Evolutionary conservation across 2,329 filamentous ascomycete genomes (phyloP).

Genomic region (Fusarium musae): DNA sequence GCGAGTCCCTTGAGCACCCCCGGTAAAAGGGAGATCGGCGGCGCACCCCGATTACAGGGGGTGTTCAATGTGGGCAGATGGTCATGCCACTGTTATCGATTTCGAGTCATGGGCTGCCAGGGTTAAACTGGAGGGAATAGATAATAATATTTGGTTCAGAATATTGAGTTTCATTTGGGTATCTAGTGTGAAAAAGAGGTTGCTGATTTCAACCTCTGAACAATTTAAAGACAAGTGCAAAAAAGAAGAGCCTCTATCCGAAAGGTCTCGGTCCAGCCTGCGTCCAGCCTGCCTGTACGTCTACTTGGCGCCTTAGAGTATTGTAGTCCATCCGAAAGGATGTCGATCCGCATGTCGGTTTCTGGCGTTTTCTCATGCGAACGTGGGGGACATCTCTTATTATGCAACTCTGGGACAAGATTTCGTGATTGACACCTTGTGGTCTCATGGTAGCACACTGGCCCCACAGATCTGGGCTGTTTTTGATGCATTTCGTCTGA

Average conservation of each 20-base stretch:
- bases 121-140: background rate
- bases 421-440: slow-evolving; percentile 36
- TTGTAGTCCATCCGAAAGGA: background rate
- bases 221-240: slow-evolving; percentile 9
- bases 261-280: background rate
- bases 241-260: background rate
- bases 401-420: slow-evolving; percentile 32
- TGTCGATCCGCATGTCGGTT: background rate
- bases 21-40: slow-evolving; percentile 17
- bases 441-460: background rate
- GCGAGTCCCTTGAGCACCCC: background rate
- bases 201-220: slow-evolving; percentile 12
- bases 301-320: background rate
- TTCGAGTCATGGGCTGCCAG: slow-evolving; percentile 21
- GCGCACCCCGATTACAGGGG: slow-evolving; percentile 32
- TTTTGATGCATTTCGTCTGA: slow-evolving; percentile 23
- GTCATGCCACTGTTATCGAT: slow-evolving; percentile 38
- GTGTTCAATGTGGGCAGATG: slow-evolving; percentile 40
- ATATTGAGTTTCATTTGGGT: slow-evolving; percentile 31
- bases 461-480: slow-evolving; percentile 30
- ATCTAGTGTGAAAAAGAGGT: slow-evolving; percentile 21
- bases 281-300: background rate
- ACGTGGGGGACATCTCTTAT: slow-evolving; percentile 17
- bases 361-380: background rate
- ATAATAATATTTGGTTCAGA: background rate